Evolutionary conservation across 164 flowering plant genomes (phyloP).

Genomic region (Vitis cinerea): DNA sequence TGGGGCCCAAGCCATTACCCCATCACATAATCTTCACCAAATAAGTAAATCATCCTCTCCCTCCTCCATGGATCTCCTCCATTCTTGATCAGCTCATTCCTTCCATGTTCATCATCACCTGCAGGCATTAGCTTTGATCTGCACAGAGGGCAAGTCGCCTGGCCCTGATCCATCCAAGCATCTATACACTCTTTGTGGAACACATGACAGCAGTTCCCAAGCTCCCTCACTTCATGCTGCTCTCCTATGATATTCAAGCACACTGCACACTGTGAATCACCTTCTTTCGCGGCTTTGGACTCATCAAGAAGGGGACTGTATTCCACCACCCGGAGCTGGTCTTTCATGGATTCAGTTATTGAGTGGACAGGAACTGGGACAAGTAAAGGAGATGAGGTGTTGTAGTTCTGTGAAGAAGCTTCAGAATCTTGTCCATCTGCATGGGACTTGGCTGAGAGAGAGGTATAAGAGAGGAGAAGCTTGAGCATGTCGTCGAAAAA

Average conservation of each 20-base stretch:
- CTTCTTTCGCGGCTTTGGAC: neutral
- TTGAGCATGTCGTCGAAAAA: too few species aligned
- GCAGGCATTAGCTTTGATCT: constrained; percentile 13
- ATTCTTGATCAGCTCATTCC: too few species aligned
- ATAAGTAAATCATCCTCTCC: constrained; percentile 25
- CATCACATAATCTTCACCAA: constrained; percentile 20
- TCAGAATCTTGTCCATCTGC: too few species aligned
- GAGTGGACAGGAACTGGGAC: constrained; percentile 1
- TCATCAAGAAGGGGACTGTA: neutral
- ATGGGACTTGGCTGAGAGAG: too few species aligned
- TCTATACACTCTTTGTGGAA: constrained; percentile 33
- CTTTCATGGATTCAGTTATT: constrained; percentile 8
- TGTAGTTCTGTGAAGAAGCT: neutral
- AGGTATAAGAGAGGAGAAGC: too few species aligned
- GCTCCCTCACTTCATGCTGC: constrained; percentile 18
- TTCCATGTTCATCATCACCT: neutral
- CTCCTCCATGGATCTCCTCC: constrained; percentile 27
- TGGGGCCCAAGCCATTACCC: neutral
- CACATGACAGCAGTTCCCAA: constrained; percentile 25
- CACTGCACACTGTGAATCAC: constrained; percentile 5
- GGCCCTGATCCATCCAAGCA: constrained; percentile 28
- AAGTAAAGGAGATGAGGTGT: neutral
- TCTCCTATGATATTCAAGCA: constrained; percentile 17
- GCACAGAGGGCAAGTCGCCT: constrained; percentile 26
- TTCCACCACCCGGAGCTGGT: constrained; percentile 8